These are phyloP conservation scores for Phaseolus lunatus DNA, from an alignment of 306 rosid species.

Conservation along the genomic window DNA sequence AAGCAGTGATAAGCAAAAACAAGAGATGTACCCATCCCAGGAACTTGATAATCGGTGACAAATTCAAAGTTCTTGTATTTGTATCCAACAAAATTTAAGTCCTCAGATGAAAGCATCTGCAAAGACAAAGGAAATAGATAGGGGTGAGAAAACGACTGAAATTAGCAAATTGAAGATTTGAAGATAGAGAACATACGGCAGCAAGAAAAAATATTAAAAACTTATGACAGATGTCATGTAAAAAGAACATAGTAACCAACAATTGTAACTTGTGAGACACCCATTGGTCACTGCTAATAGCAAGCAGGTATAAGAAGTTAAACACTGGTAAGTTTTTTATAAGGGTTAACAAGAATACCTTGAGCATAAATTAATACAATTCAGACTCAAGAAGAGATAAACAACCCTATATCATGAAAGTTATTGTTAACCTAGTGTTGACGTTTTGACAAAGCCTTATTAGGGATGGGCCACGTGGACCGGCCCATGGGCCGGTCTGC, in stretches of 20 bases:
- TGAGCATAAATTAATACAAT: constrained; percentile 18
- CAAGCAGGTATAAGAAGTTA: constrained; percentile 38
- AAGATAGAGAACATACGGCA: constrained; percentile 26
- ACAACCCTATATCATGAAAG: constrained; percentile 25
- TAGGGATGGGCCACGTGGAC: too few species aligned
- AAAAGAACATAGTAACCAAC: constrained; percentile 34
- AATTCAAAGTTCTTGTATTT: constrained; percentile 97
- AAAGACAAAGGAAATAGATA: background rate
- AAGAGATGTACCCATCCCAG: constrained; percentile 82
- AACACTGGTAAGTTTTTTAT: background rate
- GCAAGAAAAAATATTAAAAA: background rate
- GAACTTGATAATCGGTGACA: constrained; percentile 93
- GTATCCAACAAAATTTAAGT: constrained; percentile 95
- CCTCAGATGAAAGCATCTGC: constrained; percentile 99
- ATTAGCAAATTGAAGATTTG: constrained; percentile 16
- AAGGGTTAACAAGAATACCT: background rate
- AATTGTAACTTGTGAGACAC: constrained; percentile 26
- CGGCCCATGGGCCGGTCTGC: too few species aligned
- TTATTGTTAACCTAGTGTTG: background rate
- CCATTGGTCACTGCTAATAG: constrained; percentile 18
- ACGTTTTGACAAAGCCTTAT: constrained; percentile 25
- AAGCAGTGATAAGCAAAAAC: constrained; percentile 31
- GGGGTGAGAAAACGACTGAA: constrained; percentile 15
- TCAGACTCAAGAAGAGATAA: constrained; percentile 16
- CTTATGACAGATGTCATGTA: constrained; percentile 2